Evolutionary conservation across 202 grass and related monocot species (phyloP), one percentile per base, ranked within the genome.

Genomic region (Schoenoplectus triqueter): DNA sequence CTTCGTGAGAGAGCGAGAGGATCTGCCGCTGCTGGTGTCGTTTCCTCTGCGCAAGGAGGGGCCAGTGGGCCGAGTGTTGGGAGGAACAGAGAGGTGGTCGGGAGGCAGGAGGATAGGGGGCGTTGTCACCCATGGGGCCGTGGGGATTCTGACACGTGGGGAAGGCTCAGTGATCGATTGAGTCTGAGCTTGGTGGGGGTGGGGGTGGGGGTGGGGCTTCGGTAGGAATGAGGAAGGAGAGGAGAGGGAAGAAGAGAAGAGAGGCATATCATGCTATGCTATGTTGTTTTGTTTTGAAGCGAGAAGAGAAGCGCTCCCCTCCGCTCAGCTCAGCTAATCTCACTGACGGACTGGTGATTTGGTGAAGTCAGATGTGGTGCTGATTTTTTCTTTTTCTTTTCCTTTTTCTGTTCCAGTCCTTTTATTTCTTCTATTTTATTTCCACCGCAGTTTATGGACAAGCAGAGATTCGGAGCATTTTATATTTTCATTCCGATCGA

Each of bases 1-100:
- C 56, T 85, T 83, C 0, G 89, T 93, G 85, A 98, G 92, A 76
- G 86, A 67, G 65, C 83, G 78, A 46, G 78, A 10, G 31, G 21
- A 15, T 14, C 4, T 17, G 7, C 3, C 18, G 10, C 15, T 13
- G 18, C 13, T 47, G 3, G 10, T 22, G 59, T 3, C 1, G 68
- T 42, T 59, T 73, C 15, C 19, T 82, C 50, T 67, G 77, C 22
- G 62, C 68, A 20, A 11, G n/a, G 40, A 59, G 39, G 39, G 46
- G 80, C 66, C 67, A 9, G 48, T 47, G 0, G 71, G 4, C 15
- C 5, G 11, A 61, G 82, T 6, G 41, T 46, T 21, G 64, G 84
- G 72, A 63, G 64, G 74, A 80, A 83, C 83, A 59, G 85, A 67
- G 42, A 89, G 87, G 77, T 67, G 48, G 31, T 73, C 49, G 4